Evolutionary conservation across 1,139 yeast species (phyloP), one percentile per base, ranked within the genome.

Genomic region (Hyphopichia wangnamkhiaoensis): DNA sequence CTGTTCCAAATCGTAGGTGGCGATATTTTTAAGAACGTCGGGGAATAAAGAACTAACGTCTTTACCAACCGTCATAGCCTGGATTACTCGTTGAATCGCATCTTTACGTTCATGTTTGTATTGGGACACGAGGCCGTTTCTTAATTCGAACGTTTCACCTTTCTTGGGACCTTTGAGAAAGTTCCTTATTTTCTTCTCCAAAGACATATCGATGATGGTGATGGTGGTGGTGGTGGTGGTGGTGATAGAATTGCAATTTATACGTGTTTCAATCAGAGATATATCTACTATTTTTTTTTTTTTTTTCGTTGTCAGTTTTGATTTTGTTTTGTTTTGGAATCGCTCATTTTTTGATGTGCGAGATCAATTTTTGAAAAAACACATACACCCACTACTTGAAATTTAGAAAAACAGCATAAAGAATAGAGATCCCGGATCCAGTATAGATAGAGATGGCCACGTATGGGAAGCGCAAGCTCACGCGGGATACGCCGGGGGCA

Each of bases 1-100:
- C 65, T 93, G 98, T 52, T 94, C 97, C 48, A 94, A 72, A 62
- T 94, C 99, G 56, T 88, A 94, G 3, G 98, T 94, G 44, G 98
- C 98, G 51, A 94, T 86, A 63, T 94, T 94, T 68, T 94, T 94
- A 61, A 94, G 71, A 25, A 94, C 95, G 60, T 94, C 98, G 1
- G 99, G 98, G 53, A 94, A 94, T 44, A 94, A 73, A 1, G 95
- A 81, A 10, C 96, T 87, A 21, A 94, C 98, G 63, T 94, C 98
- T 59, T 94, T 94, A n/a, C 98, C 98, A 24, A 91, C 80, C 0
- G 98, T 94, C 99, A 94, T 94, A 45, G 97, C 98, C 43, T 94
- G 95, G 56, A 94, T 94, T 18, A 95, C 96, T 42, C 96, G 75
- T 64, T 91, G 96, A 50, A 94, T 94, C 20, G 98, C 96, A 62